Evolutionary conservation across 345 rosid genomes (phyloP), one percentile per base, ranked within the genome.

Genomic region (Syzygium aqueum): DNA sequence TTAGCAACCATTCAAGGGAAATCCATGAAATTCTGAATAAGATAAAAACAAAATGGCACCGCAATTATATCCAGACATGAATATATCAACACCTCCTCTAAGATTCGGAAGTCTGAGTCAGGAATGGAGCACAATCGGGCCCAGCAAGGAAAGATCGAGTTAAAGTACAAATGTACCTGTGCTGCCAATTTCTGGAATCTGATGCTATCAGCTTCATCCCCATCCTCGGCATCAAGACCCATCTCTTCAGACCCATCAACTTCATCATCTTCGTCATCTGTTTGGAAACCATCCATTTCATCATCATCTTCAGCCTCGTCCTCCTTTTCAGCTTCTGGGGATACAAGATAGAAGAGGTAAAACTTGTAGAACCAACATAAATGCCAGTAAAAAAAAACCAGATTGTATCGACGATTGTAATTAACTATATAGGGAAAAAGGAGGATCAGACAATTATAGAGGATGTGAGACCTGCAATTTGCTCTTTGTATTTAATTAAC

Each of bases 171-270:
- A 85, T 89, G 84, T 51, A 98, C 99, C 98, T 94, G 99, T 49
- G 97, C 97, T 85, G 97, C 99, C 87, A 98, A 91, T 88, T 96
- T 97, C 89, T 91, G 94, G 89, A 96, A 95, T 89, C 92, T 95
- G 73, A 84, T 87, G 91, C 95, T 96, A 88, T 96, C 95, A 88
- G 96, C 98, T 92, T 95, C 99, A 92, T 97, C 99, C 61, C 97
- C 99, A 89, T 98, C 99, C 92, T 95, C 99, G 25, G 92, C 93
- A 90, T 96, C 98, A 85, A 91, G 94, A 85, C 98, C 99, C 99
- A 98, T 98, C 89, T 96, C 99, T 89, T 96, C 99, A 88, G 97
- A 96, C 85, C 90, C 98, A 90, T 95, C 98, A 87, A 65, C 95
- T 88, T 98, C 99, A 30, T 94, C 96, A 37, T 94, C 96, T 11